Conservation (phyloP, 495 filamentous ascomycete genomes). For the Penicillium tannophilum region DNA sequence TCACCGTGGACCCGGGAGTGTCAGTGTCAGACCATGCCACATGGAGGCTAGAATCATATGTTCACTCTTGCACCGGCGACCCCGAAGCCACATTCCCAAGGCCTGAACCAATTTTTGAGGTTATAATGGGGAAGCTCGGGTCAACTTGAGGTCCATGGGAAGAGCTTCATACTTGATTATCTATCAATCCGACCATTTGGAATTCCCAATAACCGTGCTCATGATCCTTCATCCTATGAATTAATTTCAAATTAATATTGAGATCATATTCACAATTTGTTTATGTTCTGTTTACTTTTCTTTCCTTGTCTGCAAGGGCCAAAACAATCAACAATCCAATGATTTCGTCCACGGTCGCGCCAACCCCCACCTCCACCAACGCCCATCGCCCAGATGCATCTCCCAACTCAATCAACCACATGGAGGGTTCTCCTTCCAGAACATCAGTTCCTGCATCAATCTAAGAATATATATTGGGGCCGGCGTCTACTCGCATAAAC, state of each 20-base stretch:
- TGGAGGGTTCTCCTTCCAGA: neutral
- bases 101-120: neutral
- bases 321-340: neutral
- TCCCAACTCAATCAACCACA: neutral
- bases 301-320: neutral
- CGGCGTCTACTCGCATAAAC: neutral
- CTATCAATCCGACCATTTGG: neutral
- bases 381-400: neutral
- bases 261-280: neutral
- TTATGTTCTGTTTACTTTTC: neutral
- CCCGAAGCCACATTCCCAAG: neutral
- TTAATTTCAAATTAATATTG: neutral
- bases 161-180: neutral
- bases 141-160: neutral
- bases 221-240: neutral
- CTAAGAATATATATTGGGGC: neutral
- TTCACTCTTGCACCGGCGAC: neutral
- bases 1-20: constrained; percentile 20
- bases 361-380: neutral
- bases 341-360: neutral
- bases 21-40: neutral
- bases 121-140: neutral
- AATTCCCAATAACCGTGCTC: neutral
- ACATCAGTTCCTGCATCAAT: neutral
- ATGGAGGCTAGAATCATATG: neutral